Evolutionary conservation across 805 yeast species (phyloP), one percentile per base, ranked within the genome.

Genomic region (Dipodascopsis tothii): DNA sequence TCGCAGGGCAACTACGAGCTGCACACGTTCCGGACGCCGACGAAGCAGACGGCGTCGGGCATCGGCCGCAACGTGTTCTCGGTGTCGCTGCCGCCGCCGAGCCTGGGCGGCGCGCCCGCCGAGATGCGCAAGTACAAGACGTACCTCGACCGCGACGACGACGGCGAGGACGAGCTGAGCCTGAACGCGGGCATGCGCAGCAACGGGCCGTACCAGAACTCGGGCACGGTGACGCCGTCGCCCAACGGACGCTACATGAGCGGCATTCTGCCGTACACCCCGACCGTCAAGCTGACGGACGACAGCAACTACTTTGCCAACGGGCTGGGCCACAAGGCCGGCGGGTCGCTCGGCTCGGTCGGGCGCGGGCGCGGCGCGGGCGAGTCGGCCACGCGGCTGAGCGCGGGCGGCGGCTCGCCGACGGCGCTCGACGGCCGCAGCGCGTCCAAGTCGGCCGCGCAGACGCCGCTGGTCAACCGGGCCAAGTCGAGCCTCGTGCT

Each of bases 401-500:
- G 20, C 21, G 35, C 35, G 9, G n/a, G 11, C 21, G n/a, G n/a
- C 18, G 54, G 44, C 2, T 43, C 54, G 25, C 54, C 54, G 35
- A 41, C 43, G 7, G 40, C 48, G n/a, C 32, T 38, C 11, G 48
- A 49, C 4, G 30, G 45, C 4, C 50, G 51, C 16, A 17, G 35
- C 16, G 21, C 41, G 2, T n/a, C n/a, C n/a, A 9, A 32, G 32
- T 20, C 43, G 40, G 36, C 45, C 19, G 45, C 40, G 40, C 46
- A 49, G 32, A 50, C 54, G 33, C 52, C 52, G 9, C 37, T 48
- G 6, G 42, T 50, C 5, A 51, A 33, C 38, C 52, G 52, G 11
- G 22, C 35, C 5, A 48, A 42, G 30, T 38, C 41, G 32, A 33
- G 33, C 23, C 54, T 59, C 39, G 56, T 55, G 27, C 58, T 65